A percentile compares a stretch with the other conserved stretches of the same genome.
Evolutionary conservation across 2,329 filamentous ascomycete genomes (phyloP).

Genomic region (Arthroderma uncinatum): DNA sequence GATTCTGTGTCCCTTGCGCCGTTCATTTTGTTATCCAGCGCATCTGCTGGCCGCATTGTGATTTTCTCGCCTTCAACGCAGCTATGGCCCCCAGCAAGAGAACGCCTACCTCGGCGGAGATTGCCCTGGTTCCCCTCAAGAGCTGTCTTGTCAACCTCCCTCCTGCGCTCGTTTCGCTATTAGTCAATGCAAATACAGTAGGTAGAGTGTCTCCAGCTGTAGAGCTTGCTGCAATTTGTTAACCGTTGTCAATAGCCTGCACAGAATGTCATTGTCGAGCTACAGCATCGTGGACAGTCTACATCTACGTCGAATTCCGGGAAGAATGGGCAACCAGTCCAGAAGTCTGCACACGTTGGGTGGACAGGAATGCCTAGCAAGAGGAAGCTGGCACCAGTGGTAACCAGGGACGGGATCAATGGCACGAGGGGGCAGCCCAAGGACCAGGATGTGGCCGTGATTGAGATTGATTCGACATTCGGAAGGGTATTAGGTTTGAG

Average conservation of each 20-base stretch:
- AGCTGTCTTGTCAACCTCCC: constrained; percentile 94
- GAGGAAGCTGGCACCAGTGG: constrained; percentile 60
- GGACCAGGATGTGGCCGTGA: constrained; percentile 63
- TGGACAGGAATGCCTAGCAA: constrained; percentile 99
- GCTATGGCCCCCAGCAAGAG: constrained; percentile 37
- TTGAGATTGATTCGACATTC: constrained; percentile 82
- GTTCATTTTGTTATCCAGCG: not conserved
- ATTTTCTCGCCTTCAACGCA: constrained; percentile 9
- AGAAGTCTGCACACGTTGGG: constrained; percentile 71
- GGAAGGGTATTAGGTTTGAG: constrained; percentile 63
- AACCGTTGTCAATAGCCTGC: constrained; percentile 50
- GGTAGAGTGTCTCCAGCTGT: constrained; percentile 26
- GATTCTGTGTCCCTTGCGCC: not conserved
- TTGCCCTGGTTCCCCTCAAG: constrained; percentile 77
- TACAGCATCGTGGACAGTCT: constrained; percentile 53
- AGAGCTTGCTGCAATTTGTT: not conserved
- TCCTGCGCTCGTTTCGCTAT: constrained; percentile 65
- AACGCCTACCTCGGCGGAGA: constrained; percentile 60
- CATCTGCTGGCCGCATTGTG: not conserved
- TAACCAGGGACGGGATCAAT: constrained; percentile 61
- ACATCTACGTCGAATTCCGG: constrained; percentile 41
- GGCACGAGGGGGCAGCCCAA: constrained; percentile 47
- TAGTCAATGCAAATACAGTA: constrained; percentile 85
- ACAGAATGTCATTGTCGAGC: constrained; percentile 92
- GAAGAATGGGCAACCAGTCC: constrained; percentile 40